These are phyloP conservation scores for Mycena metata DNA, from an alignment of 768 basidiomycete genomes.

Conservation along the genomic window DNA sequence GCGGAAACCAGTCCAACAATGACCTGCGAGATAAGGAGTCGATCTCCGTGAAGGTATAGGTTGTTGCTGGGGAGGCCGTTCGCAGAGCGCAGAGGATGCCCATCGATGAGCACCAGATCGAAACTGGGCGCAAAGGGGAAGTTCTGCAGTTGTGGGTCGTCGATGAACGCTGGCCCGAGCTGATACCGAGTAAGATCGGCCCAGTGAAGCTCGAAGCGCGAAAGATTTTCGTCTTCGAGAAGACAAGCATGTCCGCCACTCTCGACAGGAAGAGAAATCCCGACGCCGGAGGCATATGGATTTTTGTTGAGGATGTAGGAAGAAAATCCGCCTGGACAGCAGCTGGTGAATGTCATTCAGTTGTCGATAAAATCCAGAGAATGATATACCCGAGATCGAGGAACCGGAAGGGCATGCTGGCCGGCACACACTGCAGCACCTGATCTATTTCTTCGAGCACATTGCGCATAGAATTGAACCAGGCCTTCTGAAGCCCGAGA, in stretches of 20 bases:
- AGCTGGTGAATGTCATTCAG: slow-evolving; percentile 36
- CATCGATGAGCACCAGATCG: slow-evolving; percentile 51
- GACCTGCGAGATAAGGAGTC: slow-evolving; percentile 48
- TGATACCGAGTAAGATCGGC: slow-evolving; percentile 45
- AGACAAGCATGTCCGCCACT: slow-evolving; percentile 44
- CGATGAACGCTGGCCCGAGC: slow-evolving; percentile 49
- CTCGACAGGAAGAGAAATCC: slow-evolving; percentile 44
- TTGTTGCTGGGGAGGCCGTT: background rate
- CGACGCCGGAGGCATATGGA: slow-evolving; percentile 38
- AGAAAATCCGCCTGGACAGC: slow-evolving; percentile 48
- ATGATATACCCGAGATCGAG: slow-evolving; percentile 45
- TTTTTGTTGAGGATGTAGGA: slow-evolving; percentile 47
- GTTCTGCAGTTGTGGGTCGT: slow-evolving; percentile 32
- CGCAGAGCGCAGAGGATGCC: slow-evolving; percentile 47
- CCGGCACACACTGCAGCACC: slow-evolving; percentile 34
- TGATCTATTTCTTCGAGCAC: slow-evolving; percentile 44
- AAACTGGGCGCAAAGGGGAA: slow-evolving; percentile 38
- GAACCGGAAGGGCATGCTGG: slow-evolving; percentile 38
- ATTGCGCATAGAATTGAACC: slow-evolving; percentile 41
- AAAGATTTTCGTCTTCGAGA: slow-evolving; percentile 37
- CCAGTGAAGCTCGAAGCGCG: slow-evolving; percentile 43
- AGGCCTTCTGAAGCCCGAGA: slow-evolving; percentile 32
- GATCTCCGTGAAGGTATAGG: slow-evolving; percentile 37
- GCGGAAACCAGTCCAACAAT: slow-evolving; percentile 45
- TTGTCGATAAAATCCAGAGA: background rate